Conservation (phyloP, 2,329 filamentous ascomycete species). For the Emmonsia crescens region DNA sequence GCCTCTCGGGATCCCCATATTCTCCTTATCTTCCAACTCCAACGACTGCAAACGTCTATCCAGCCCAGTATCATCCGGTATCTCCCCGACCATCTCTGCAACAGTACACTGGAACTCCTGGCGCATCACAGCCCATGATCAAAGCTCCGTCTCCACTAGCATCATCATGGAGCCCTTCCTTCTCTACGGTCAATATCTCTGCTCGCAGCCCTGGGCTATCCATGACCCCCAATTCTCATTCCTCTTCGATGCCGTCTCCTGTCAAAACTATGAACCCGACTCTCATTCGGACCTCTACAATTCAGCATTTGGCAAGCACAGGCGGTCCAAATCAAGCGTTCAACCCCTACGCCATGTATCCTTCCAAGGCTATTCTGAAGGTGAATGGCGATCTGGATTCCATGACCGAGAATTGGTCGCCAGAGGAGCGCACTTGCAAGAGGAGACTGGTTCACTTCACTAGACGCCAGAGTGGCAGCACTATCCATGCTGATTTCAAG, state of each 20-base stretch:
- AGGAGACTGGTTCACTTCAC: slow-evolving; percentile 82
- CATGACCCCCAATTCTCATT: slow-evolving; percentile 26
- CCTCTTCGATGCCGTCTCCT: slow-evolving; percentile 37
- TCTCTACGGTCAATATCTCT: slow-evolving; percentile 35
- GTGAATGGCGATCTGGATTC: slow-evolving; percentile 73
- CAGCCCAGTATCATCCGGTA: slow-evolving; percentile 26
- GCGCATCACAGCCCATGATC: slow-evolving; percentile 32
- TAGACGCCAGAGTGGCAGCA: slow-evolving; percentile 69
- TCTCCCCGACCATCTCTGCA: slow-evolving; percentile 33
- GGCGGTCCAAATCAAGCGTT: slow-evolving; percentile 45
- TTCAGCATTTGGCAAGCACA: slow-evolving; percentile 40
- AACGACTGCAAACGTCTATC: slow-evolving; percentile 31
- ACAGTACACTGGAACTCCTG: slow-evolving; percentile 33
- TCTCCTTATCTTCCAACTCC: slow-evolving; percentile 43
- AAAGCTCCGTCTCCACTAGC: slow-evolving; percentile 40
- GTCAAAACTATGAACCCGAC: slow-evolving; percentile 42
- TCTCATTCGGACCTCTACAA: slow-evolving; percentile 56
- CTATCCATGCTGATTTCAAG: slow-evolving; percentile 69
- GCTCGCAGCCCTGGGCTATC: slow-evolving; percentile 35
- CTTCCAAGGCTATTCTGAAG: slow-evolving; percentile 73
- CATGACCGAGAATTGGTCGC: slow-evolving; percentile 75
- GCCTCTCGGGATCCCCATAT: slow-evolving; percentile 39
- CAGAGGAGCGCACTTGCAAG: slow-evolving; percentile 67
- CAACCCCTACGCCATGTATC: slow-evolving; percentile 71
- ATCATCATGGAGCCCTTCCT: slow-evolving; percentile 39